Base-by-base conservation (phyloP, 2,329 filamentous ascomycete species). In the Dactylellina drechsleri region DNA sequence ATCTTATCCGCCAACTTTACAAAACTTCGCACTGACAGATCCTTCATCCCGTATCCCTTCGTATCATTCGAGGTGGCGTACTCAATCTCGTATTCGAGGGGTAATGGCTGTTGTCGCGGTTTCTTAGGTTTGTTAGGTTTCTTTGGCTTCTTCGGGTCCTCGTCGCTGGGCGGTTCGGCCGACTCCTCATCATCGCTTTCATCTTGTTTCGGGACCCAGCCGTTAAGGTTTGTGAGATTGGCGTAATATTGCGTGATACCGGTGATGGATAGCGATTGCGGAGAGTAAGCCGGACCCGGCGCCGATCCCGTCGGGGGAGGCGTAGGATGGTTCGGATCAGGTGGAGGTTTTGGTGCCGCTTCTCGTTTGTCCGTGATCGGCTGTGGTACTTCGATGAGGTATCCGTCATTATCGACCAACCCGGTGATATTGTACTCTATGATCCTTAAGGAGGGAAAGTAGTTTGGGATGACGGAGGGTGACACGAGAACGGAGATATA, bases 201-300 rank as follows among this genome's bases (percentile, higher is more conserved):
- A 23, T 62, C 54, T 47, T 76, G 50, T 20, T 61, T 58, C 8
- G 76, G 76, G n/a, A 77, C 53, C 54, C 71, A 74, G 28, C 78
- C 78, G 83, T 98, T 96, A 82, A 97, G 90, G 71, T 88, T 84
- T 0, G 94, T 98, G n/a, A 99, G 84, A 81, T 99, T 99, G 75
- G 94, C 93, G 82, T 89, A 97, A 82, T 96, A 97, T 80, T 99
- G 95, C 2, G 89, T 92, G 82, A 92, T 97, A 4, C 92, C 89
- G 2, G 90, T 85, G 76, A 93, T 85, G 0, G 92, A 91, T 43
- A 98, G 84, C 0, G 92, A 85, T 81, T 99, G 95, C 6, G 91
- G 89, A 18, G 90, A 92, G 82, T 99, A 98, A 6, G 92, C 95
- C 0, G 95, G 95, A 0, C 95, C 95, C 0, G 94, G 94, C 4